Conservation (phyloP, 1,284 basidiomycete genomes). For the Papiliotrema laurentii region DNA sequence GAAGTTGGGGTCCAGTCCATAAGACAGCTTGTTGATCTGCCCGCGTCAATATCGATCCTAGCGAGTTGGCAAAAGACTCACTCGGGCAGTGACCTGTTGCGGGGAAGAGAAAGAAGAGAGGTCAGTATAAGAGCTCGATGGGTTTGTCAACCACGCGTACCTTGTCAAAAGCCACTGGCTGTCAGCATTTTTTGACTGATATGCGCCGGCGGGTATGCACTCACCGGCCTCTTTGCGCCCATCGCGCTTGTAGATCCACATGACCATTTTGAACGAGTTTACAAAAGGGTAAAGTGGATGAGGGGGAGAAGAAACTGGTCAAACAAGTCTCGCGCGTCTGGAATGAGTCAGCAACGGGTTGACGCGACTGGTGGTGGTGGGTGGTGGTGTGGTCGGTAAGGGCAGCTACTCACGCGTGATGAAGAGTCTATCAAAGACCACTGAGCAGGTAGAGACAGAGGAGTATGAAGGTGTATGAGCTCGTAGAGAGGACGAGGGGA, state of each 20-base stretch:
- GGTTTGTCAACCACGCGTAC: constrained; percentile 5
- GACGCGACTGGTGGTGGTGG: no score
- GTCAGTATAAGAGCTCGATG: constrained; percentile 7
- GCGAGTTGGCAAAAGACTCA: constrained; percentile 6
- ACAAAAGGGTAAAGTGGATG: background rate
- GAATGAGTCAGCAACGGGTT: background rate
- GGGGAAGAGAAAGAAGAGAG: background rate
- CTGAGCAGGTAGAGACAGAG: no score
- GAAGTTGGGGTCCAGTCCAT: constrained; percentile 89
- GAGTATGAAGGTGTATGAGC: no score
- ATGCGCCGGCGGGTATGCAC: constrained; percentile 5
- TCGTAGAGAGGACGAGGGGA: background rate
- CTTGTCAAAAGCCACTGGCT: constrained; percentile 39
- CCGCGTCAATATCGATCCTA: constrained; percentile 44
- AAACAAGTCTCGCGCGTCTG: background rate
- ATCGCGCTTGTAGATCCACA: constrained; percentile 48
- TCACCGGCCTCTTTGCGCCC: constrained; percentile 44
- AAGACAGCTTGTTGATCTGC: constrained; percentile 91
- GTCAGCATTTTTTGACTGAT: background rate
- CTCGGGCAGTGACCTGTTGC: constrained; percentile 24
- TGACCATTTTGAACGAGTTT: constrained; percentile 27
- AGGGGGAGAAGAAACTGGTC: background rate
- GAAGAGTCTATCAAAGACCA: no score
- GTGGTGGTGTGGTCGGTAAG: no score
- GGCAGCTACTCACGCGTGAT: no score